A percentile compares a stretch with the other conserved stretches of the same genome.
These are phyloP conservation scores for Metschnikowia picachoensis DNA, from an alignment of 805 yeast genomes.

Conservation along the genomic window DNA sequence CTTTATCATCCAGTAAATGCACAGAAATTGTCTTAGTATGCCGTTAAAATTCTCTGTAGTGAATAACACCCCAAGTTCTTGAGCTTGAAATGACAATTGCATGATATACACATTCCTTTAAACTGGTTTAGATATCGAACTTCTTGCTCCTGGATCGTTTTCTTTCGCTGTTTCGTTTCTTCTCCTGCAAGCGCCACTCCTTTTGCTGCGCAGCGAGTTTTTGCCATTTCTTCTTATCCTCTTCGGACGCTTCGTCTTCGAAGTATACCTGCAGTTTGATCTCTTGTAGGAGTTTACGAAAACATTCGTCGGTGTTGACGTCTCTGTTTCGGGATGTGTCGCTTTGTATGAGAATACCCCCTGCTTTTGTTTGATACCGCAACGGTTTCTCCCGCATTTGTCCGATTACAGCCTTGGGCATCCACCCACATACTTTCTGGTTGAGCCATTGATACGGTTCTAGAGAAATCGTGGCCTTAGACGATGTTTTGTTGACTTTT, in stretches of 20 bases:
- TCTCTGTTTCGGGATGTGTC: slow-evolving; percentile 59
- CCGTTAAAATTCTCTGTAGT: too few relatives aligned
- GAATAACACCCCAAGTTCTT: too few relatives aligned
- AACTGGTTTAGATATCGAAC: slow-evolving; percentile 21
- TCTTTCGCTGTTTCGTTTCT: slow-evolving; percentile 38
- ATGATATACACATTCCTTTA: too few relatives aligned
- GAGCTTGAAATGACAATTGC: too few relatives aligned
- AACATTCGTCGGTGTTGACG: slow-evolving; percentile 54
- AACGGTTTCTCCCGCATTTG: slow-evolving; percentile 40
- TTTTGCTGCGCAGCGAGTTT: slow-evolving; percentile 28
- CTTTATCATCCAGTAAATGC: too few relatives aligned
- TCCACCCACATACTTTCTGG: slow-evolving; percentile 46
- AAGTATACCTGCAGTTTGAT: slow-evolving; percentile 46
- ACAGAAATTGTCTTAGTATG: too few relatives aligned
- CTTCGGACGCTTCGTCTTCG: slow-evolving; percentile 44
- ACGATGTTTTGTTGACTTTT: slow-evolving; percentile 69
- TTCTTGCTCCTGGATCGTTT: slow-evolving; percentile 33
- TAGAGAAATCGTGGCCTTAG: slow-evolving; percentile 62
- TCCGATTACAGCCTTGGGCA: slow-evolving; percentile 48
- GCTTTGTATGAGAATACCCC: slow-evolving; percentile 56
- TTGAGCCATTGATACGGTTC: slow-evolving; percentile 40
- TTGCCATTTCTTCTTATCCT: slow-evolving; percentile 51
- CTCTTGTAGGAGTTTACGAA: slow-evolving; percentile 52
- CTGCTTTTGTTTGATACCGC: slow-evolving; percentile 52
- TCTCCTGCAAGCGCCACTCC: slow-evolving; percentile 31